These are phyloP conservation scores for Gracilaria gracilis DNA, from an alignment of 23 red algal species.

Conservation along the genomic window DNA sequence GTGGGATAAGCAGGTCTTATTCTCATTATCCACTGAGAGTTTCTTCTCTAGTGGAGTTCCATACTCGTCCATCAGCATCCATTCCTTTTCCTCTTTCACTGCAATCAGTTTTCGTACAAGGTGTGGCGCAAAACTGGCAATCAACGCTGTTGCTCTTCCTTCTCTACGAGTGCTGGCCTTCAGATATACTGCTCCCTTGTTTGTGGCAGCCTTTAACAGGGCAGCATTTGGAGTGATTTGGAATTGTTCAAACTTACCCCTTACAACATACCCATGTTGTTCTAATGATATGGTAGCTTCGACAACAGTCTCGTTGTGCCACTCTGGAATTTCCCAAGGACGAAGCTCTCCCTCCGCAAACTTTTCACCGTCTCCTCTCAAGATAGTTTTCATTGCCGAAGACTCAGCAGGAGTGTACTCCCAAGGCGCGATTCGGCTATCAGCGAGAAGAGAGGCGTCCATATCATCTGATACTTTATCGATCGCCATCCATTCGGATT, in stretches of 20 bases:
- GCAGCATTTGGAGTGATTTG: neutral
- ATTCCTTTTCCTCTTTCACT: slow-evolving; percentile 33
- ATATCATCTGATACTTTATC: neutral
- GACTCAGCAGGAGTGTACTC: too few species aligned
- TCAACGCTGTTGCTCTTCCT: neutral
- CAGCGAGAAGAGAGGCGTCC: too few species aligned
- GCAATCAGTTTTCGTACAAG: slow-evolving; percentile 11
- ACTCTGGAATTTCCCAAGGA: neutral
- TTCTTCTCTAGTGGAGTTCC: too few species aligned
- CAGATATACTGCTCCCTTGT: slow-evolving; percentile 41
- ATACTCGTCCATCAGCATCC: slow-evolving; percentile 52
- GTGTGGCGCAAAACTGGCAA: slow-evolving; percentile 29
- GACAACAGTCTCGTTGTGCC: neutral
- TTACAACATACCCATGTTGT: slow-evolving; percentile 11
- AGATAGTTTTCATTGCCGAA: too few species aligned
- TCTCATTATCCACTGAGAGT: neutral
- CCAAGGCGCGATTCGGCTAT: too few species aligned
- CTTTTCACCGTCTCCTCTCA: neutral
- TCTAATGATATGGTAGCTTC: neutral
- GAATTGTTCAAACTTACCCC: slow-evolving; percentile 29
- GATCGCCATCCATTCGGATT: slow-evolving; percentile 8
- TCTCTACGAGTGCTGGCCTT: slow-evolving; percentile 10
- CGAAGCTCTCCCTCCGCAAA: neutral
- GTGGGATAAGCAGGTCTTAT: too few species aligned
- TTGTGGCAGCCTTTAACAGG: slow-evolving; percentile 10